Percentiles rank a stretch among this genome's conserved stretches.
These are phyloP conservation scores for Hypomyces perniciosus DNA, from an alignment of 2,329 filamentous ascomycete species.

Conservation along the genomic window DNA sequence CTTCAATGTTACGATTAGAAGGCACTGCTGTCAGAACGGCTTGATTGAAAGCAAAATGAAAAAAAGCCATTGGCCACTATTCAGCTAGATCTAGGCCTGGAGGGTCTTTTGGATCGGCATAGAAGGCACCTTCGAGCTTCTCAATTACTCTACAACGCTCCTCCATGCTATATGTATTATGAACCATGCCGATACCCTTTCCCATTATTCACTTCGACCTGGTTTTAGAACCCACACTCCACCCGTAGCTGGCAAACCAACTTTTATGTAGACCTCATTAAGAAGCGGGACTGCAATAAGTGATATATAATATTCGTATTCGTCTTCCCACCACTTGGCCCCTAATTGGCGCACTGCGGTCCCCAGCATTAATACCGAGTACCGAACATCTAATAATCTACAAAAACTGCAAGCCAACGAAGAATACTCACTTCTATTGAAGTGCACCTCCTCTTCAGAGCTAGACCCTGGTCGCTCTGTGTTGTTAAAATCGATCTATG, in stretches of 20 bases:
- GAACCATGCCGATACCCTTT: not conserved
- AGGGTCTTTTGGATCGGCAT: too few species aligned
- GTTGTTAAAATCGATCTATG: not conserved
- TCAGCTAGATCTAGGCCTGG: too few species aligned
- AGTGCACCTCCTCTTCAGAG: conserved; percentile 3
- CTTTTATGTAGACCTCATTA: not conserved
- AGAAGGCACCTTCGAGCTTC: not conserved
- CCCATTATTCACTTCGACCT: not conserved
- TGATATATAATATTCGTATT: not conserved
- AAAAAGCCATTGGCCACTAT: too few species aligned
- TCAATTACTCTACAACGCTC: not conserved
- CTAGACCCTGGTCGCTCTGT: not conserved
- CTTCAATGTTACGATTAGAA: too few species aligned
- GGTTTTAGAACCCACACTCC: conserved; percentile 4
- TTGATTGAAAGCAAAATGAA: too few species aligned
- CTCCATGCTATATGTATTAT: not conserved
- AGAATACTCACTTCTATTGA: not conserved
- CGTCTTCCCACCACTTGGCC: not conserved
- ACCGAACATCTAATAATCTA: too few species aligned
- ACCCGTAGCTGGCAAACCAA: not conserved
- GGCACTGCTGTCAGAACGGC: too few species aligned
- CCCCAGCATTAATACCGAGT: too few species aligned
- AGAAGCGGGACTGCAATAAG: not conserved
- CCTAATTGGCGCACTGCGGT: conserved; percentile 1
- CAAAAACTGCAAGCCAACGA: too few species aligned